Base-by-base conservation (phyloP, 352 stramenopile species). In the Pythium sukuiense region DNA sequence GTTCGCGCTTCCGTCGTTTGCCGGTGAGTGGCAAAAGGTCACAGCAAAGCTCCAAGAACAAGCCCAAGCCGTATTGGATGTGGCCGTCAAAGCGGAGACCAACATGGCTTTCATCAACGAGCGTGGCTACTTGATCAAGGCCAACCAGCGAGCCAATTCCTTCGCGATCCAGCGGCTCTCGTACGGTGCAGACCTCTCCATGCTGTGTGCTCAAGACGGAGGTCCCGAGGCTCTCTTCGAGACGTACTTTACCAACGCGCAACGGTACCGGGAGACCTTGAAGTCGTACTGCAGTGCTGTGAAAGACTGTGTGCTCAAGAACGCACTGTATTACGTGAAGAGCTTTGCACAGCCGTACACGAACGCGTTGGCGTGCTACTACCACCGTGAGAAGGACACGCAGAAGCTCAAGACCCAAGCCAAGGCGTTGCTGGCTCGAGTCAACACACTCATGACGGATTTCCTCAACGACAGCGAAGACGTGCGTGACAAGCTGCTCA, bases 391-490 rank as follows among this genome's bases (percentile, higher is more conserved):
- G 14, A 50, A 30, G 46, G 20, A 48, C 20, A 24, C 20, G 9
- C n/a, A 24, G 18, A 33, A n/a, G 13, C 33, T 20, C 5, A 35
- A 60, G 5, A 61, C 43, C 55, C 20, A 24, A 0, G 37, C 18
- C 37, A 53, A 52, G 24, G 2, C 20, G 20, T 6, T 29, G 16
- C 33, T 41, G 13, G 35, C 16, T 12, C 32, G 48, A 7, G 52
- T 54, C 55, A 54, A 39, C 37, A 61, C 32, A 9, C 13, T 41
- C 27, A 16, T 29, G 1, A 18, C 37, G 3, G 55, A 48, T 26
- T 61, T 61, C 41, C 37, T 39, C 7, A 61, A 52, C 16, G 55
- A 35, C 24, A 26, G 20, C 9, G 27, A 61, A 24, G 5, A 20
- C 2, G 55, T 61, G 7, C 55, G 55, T 39, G 11, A 27, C 37